Base-by-base conservation (phyloP, 768 basidiomycete genomes). In the Pleurotus sapidus region DNA sequence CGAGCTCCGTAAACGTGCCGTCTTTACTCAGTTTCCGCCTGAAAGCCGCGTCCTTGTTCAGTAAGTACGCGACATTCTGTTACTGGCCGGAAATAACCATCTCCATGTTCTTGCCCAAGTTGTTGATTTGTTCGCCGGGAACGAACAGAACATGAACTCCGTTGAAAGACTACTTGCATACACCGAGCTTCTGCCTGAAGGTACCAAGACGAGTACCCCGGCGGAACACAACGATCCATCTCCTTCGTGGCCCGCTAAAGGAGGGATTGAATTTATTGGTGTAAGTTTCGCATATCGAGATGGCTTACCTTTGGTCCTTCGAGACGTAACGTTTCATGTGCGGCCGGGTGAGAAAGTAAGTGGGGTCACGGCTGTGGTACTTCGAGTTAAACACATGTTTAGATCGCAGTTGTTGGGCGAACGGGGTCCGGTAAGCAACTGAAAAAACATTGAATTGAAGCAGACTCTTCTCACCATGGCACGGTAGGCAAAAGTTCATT, bases 91-190 rank as follows among this genome's bases (percentile, higher is more conserved):
- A 8, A 45, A 8, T 20, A 2, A 45, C 15, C 30, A n/a, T 20
- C 12, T 20, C 4, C 20, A 53, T 17, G 42, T 64, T n/a, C 59
- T 51, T 84, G 80, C 82, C 3, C 75, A 82, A 59, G 75, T 86
- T 67, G 75, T 85, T 15, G 72, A 77, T 1, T 71, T 75, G 18
- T 86, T 83, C 60, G 83, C 85, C 3, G 73, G 75, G 58, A 84
- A 79, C 59, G 85, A 86, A 64, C 83, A 86, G 67, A 84, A 84
- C 63, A 87, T 49, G 38, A 88, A 88, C 60, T 80, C 84, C 0
- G 86, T 86, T 3, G 88, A 89, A 63, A 79, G 88, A 20, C 74
- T 89, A 3, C 69, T 85, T 15, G 79, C 86, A 51, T 92, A 90
- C 68, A 76, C 80, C 6, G 77, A 86, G 39, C 76, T 93, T 1